phyloP scores from a whole-genome alignment of 495 filamentous ascomycete genomes.

The Aspergillus funiculosus region DNA sequence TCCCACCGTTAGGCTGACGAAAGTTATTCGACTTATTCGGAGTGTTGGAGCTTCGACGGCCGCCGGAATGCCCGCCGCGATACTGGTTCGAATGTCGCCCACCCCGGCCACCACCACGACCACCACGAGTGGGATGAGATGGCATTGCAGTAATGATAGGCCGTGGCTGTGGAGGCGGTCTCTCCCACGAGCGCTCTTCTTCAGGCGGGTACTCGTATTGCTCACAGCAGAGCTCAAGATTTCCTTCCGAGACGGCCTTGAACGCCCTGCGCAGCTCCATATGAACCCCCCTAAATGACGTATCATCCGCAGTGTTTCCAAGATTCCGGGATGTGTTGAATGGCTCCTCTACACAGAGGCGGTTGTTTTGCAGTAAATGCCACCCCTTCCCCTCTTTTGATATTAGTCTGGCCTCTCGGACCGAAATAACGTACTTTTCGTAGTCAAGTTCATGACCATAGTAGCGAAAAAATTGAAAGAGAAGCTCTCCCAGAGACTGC shows the following conservation, averaged over 20 bases:
- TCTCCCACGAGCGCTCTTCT: conserved; percentile 71
- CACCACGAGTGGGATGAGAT: conserved; percentile 43
- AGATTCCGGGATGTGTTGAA: conserved; percentile 93
- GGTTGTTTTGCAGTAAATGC: conserved; percentile 69
- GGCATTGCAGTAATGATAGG: conserved; percentile 52
- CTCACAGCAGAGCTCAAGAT: conserved; percentile 74
- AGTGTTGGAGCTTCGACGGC: conserved; percentile 52
- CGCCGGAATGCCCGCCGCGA: conserved; percentile 39
- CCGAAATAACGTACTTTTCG: conserved; percentile 74
- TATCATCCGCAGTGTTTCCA: conserved; percentile 94
- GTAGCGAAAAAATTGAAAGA: conserved; percentile 91
- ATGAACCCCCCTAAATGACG: conserved; percentile 84
- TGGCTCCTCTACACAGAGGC: conserved; percentile 91
- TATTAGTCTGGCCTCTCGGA: conserved; percentile 77
- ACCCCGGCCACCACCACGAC: conserved; percentile 52
- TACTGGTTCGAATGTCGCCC: conserved; percentile 49
- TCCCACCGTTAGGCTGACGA: conserved; percentile 30
- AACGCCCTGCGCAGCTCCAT: conserved; percentile 85
- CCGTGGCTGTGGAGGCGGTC: conserved; percentile 57
- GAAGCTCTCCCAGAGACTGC: conserved; percentile 71
- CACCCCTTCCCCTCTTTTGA: conserved; percentile 83
- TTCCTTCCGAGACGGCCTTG: conserved; percentile 64
- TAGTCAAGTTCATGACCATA: conserved; percentile 94
- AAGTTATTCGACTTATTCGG: conserved; percentile 35
- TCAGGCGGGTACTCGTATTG: conserved; percentile 80